Evolutionary conservation across 805 yeast genomes (phyloP).

Genomic region (Zygosaccharomyces kombuchaensis): DNA sequence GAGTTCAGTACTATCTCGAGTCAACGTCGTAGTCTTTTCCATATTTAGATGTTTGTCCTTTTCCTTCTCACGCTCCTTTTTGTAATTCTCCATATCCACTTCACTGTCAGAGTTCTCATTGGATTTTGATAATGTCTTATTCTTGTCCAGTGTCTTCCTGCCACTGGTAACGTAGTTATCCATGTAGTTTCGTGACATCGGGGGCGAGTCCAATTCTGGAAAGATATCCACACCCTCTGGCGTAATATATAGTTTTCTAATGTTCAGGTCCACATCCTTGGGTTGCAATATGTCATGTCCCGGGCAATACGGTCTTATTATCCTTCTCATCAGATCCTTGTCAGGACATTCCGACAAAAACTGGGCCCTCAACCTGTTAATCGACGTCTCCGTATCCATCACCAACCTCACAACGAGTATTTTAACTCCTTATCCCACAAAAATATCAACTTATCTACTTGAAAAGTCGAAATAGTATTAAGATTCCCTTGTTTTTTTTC

Average conservation of each 20-base stretch:
- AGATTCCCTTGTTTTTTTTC: conserved; percentile 1
- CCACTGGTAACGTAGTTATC: conserved; percentile 13
- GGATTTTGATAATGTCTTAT: neutral
- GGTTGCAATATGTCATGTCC: conserved; percentile 1
- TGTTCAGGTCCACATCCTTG: conserved; percentile 11
- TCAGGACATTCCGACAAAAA: conserved; percentile 28
- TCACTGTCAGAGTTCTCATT: conserved; percentile 3
- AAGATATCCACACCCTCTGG: conserved; percentile 22
- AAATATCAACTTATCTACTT: neutral
- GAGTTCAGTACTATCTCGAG: neutral
- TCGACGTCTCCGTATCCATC: conserved; percentile 29
- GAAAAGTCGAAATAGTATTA: neutral
- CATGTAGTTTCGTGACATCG: conserved; percentile 24
- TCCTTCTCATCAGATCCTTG: conserved; percentile 30
- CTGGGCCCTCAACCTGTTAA: conserved; percentile 30
- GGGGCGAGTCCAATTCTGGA: conserved; percentile 29
- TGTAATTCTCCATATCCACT: conserved; percentile 3
- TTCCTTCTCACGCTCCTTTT: neutral
- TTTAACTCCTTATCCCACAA: neutral
- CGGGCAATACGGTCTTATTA: conserved; percentile 27
- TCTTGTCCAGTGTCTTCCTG: conserved; percentile 6
- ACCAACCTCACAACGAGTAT: too few species aligned
- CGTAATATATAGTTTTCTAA: conserved; percentile 18
- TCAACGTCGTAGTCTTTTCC: neutral
- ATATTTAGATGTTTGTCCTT: neutral